Percentiles rank a stretch among this genome's conserved stretches.
phyloP scores from a whole-genome alignment of 2,329 filamentous ascomycete species.

The Scytalidium sp. region DNA sequence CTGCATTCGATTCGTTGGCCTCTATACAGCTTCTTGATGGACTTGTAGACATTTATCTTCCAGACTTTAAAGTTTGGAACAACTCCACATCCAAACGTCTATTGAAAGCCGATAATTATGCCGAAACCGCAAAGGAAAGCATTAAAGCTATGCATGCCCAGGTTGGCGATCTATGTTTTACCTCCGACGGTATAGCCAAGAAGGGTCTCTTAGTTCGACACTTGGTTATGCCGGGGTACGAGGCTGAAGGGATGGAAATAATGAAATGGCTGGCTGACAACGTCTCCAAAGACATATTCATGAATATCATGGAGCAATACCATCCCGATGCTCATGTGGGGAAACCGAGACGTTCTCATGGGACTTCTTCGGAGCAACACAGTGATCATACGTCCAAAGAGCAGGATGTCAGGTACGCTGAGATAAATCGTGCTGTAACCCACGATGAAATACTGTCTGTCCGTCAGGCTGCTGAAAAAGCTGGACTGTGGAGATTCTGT shows the following conservation, averaged over 20 bases:
- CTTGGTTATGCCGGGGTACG: slow-evolving; percentile 80
- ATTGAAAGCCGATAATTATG: slow-evolving; percentile 77
- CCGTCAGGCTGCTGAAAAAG: slow-evolving; percentile 62
- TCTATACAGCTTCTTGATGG: slow-evolving; percentile 73
- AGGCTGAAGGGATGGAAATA: slow-evolving; percentile 70
- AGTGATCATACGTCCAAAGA: slow-evolving; percentile 8
- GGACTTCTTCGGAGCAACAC: slow-evolving; percentile 19
- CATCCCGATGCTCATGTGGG: slow-evolving; percentile 78
- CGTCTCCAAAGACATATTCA: slow-evolving; percentile 71
- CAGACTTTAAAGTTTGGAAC: slow-evolving; percentile 84
- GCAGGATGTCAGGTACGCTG: slow-evolving; percentile 59
- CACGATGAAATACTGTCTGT: slow-evolving; percentile 65
- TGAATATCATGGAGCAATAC: slow-evolving; percentile 90
- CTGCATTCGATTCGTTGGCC: slow-evolving; percentile 72
- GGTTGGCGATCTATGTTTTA: slow-evolving; percentile 82
- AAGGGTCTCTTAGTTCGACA: slow-evolving; percentile 73
- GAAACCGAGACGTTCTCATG: slow-evolving; percentile 50
- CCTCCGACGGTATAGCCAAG: slow-evolving; percentile 76
- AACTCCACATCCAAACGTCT: slow-evolving; percentile 63
- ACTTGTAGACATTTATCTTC: slow-evolving; percentile 81
- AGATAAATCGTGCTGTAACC: slow-evolving; percentile 72
- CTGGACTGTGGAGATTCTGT: slow-evolving; percentile 76
- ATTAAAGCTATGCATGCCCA: slow-evolving; percentile 78
- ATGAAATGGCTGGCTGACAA: slow-evolving; percentile 73
- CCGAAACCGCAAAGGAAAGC: slow-evolving; percentile 68